Percentiles rank a stretch among this genome's conserved stretches.
Evolutionary conservation across 2,329 filamentous ascomycete species (phyloP).

Genomic region (Neocucurbitaria cava): DNA sequence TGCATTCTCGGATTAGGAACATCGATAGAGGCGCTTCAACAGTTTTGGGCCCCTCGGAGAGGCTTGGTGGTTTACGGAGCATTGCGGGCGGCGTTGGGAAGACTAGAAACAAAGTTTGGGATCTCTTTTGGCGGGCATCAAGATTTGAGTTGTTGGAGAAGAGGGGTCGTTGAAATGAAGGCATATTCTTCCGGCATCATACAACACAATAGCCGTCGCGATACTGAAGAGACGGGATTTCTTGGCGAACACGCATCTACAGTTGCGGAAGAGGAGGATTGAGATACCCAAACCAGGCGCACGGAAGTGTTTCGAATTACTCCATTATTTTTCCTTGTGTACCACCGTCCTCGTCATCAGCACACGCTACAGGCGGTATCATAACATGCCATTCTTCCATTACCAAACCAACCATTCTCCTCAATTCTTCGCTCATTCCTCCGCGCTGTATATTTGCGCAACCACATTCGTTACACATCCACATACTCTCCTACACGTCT

Average conservation of each 20-base stretch:
- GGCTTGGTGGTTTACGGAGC: conserved; percentile 21
- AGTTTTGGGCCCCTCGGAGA: neutral
- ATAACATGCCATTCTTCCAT: conserved; percentile 3
- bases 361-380: conserved; percentile 3
- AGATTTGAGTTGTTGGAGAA: conserved; percentile 10
- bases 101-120: conserved; percentile 21
- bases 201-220: conserved; percentile 14
- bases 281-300: conserved; percentile 32
- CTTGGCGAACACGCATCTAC: conserved; percentile 11
- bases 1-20: conserved; percentile 4
- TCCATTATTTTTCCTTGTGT: conserved; percentile 2
- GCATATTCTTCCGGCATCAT: conserved; percentile 3
- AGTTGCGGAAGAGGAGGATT: conserved; percentile 18
- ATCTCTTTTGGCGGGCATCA: conserved; percentile 17
- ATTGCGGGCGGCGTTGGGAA: conserved; percentile 39
- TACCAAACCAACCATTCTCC: neutral
- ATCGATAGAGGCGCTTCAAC: neutral
- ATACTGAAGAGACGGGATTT: neutral
- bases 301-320: conserved; percentile 4
- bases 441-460: neutral
- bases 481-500: neutral
- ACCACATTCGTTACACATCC: neutral
- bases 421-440: neutral
- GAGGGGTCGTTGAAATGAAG: neutral
- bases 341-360: conserved; percentile 1